These are phyloP conservation scores for Diaporthe caulivora DNA, from an alignment of 2,329 filamentous ascomycete species.

Conservation along the genomic window DNA sequence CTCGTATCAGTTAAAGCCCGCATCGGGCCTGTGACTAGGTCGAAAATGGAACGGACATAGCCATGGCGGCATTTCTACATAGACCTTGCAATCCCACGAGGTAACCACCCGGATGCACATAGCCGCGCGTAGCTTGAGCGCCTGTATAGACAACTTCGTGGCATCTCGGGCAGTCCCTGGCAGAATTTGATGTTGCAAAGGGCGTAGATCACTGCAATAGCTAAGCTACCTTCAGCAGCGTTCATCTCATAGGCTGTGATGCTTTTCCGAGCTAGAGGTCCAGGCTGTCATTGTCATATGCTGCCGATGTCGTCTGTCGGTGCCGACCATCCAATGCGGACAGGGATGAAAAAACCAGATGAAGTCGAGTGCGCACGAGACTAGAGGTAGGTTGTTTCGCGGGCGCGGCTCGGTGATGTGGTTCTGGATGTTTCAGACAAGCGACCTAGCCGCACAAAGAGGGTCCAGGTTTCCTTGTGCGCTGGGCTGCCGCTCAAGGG, in stretches of 20 bases:
- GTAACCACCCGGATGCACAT: background rate
- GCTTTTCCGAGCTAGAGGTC: background rate
- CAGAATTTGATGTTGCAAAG: no score
- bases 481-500: background rate
- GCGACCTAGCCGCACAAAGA: constrained; percentile 18
- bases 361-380: background rate
- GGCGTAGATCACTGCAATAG: background rate
- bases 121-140: no score
- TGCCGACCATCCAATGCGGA: background rate
- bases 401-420: background rate
- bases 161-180: background rate
- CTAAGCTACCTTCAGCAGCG: background rate
- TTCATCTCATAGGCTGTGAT: constrained; percentile 3
- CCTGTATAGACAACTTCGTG: background rate
- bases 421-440: constrained; percentile 23
- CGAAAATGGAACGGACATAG: background rate
- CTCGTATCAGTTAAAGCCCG: constrained; percentile 7
- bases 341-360: background rate
- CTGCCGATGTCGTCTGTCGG: background rate
- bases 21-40: background rate
- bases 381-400: constrained; percentile 1
- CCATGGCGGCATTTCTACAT: background rate
- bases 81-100: background rate
- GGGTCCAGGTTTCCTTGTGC: background rate
- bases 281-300: constrained; percentile 5